phyloP scores from a whole-genome alignment of 2,329 filamentous ascomycete species.

The Tolypocladium pustulatum region DNA sequence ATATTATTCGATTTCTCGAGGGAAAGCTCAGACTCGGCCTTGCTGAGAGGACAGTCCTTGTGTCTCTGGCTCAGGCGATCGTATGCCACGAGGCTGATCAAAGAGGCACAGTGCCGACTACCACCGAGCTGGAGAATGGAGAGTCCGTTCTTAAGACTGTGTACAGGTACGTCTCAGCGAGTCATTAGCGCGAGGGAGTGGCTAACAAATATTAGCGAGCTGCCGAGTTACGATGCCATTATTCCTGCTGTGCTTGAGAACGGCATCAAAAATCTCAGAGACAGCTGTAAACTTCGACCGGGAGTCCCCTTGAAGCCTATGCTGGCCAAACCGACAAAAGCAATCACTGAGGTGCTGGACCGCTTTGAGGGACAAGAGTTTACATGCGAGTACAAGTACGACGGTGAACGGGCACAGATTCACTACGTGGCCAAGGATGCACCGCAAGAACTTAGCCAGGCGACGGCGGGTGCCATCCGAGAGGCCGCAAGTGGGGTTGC shows the following conservation, averaged over 20 bases:
- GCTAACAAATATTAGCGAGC: slow-evolving; percentile 47
- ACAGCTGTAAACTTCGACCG: slow-evolving; percentile 83
- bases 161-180: slow-evolving; percentile 51
- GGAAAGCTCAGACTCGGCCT: slow-evolving; percentile 87
- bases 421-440: slow-evolving; percentile 87
- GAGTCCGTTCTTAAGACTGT: slow-evolving; percentile 83
- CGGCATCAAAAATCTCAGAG: slow-evolving; percentile 71
- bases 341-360: slow-evolving; percentile 93
- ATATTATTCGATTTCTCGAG: slow-evolving; percentile 82
- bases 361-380: slow-evolving; percentile 93
- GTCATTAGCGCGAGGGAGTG: too few species aligned
- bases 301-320: slow-evolving; percentile 96
- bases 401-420: slow-evolving; percentile 96
- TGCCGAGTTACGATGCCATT: slow-evolving; percentile 92
- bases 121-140: slow-evolving; percentile 70
- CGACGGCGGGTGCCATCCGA: slow-evolving; percentile 48
- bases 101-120: slow-evolving; percentile 59
- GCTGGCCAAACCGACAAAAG: slow-evolving; percentile 96
- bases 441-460: slow-evolving; percentile 55
- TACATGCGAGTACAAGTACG: slow-evolving; percentile 98
- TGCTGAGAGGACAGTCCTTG: slow-evolving; percentile 84
- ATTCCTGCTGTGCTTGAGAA: slow-evolving; percentile 81
- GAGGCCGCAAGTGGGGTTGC: slow-evolving; percentile 65
- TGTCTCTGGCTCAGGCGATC: slow-evolving; percentile 80
- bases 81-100: slow-evolving; percentile 71